Evolutionary conservation across 2,329 filamentous ascomycete genomes (phyloP).

Genomic region (Arachnomyces sp.): DNA sequence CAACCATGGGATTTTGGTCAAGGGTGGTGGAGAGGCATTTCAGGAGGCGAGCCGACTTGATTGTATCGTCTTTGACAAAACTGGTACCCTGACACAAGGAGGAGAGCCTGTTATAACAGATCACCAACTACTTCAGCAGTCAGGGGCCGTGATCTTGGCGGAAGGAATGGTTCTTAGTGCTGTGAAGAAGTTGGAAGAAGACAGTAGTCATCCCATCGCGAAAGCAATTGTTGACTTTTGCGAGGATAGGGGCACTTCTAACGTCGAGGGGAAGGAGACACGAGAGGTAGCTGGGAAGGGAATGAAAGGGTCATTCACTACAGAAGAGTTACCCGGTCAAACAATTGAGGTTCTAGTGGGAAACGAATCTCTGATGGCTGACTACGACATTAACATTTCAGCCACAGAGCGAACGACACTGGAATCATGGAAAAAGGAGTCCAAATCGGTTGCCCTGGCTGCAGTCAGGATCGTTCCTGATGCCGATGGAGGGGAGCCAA

Average conservation of each 20-base stretch:
- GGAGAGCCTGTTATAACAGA: conserved; percentile 50
- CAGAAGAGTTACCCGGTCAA: neutral
- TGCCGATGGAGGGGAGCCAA: conserved; percentile 7
- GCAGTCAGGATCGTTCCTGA: conserved; percentile 24
- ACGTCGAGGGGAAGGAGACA: conserved; percentile 29
- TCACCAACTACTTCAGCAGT: conserved; percentile 31
- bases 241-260: conserved; percentile 15
- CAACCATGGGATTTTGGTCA: conserved; percentile 69
- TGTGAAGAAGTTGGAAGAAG: conserved; percentile 47
- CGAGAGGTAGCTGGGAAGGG: conserved; percentile 51
- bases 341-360: conserved; percentile 31
- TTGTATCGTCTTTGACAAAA: conserved; percentile 82
- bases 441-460: conserved; percentile 37
- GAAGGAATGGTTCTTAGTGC: conserved; percentile 37
- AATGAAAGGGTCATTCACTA: conserved; percentile 38
- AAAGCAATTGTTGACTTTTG: conserved; percentile 47
- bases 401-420: conserved; percentile 32
- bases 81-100: conserved; percentile 67
- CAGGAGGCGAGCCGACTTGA: conserved; percentile 72
- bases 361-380: conserved; percentile 10
- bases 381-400: conserved; percentile 7
- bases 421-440: conserved; percentile 51
- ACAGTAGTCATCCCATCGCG: conserved; percentile 53
- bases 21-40: conserved; percentile 77
- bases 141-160: conserved; percentile 17